Base-by-base conservation (phyloP, 2,329 filamentous ascomycete genomes). In the Pseudocercospora macadamiae region DNA sequence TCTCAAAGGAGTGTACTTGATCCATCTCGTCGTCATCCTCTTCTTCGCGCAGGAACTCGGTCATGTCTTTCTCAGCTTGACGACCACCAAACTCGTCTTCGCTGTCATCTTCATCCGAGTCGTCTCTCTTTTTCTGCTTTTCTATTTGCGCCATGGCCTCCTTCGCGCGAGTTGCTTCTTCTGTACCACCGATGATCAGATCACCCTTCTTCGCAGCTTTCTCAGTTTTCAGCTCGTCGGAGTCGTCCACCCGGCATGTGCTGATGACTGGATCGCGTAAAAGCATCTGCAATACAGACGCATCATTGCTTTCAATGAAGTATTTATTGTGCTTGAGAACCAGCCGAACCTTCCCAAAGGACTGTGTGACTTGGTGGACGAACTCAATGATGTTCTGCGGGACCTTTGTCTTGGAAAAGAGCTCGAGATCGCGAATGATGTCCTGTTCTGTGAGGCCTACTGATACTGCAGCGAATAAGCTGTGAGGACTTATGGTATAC, bases 261-360 rank as follows among this genome's bases (percentile, higher is more conserved):
- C 90, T 89, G 59, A 99, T 96, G 53, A 90, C 84, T 12, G 86
- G 83, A 73, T 97, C 93, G 70, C 89, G 87, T 32, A 97, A 81
- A n/a, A 97, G 82, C 70, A 84, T 89, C 74, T 96, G 91, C 57
- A 97, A 81, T 72, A 97, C 90, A 9, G 87, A 83, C 10, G 92
- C 89, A 74, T 97, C 93, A 18, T 90, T 88, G 69, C 90, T 97
- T 76, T 99, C 95, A 61, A 97, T 87, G 68, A 89, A 97, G 75
- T 96, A 97, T 65, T 91, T 90, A 63, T 93, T 97, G 69, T 97
- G 90, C 74, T 96, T 96, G 63, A 97, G 76, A 44, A 97, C 95
- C 54, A 97, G 85, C 74, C 96, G 95, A 55, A 97, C 92, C 76
- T 97, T 97, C 64, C 95, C 95, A 72, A 95, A 97, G 53, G 90